These are phyloP conservation scores for Dianthus caryophyllus DNA, from an alignment of 148 eudicot species.

Conservation along the genomic window DNA sequence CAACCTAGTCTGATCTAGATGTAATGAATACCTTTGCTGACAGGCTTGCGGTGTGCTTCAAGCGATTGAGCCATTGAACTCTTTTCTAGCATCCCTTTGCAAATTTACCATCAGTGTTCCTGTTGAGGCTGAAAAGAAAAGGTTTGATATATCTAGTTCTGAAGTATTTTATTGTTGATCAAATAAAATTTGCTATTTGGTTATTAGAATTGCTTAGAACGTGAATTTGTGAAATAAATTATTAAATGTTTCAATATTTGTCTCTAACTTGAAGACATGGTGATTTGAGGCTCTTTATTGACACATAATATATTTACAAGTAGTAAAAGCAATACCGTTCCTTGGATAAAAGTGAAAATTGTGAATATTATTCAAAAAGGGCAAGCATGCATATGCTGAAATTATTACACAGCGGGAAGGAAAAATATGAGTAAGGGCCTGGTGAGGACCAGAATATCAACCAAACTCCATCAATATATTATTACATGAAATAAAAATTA, in stretches of 20 bases:
- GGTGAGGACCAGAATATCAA: too few relatives aligned
- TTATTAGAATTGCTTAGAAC: background rate
- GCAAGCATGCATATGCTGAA: too few relatives aligned
- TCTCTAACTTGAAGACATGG: background rate
- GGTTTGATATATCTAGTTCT: constrained; percentile 36
- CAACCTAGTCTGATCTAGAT: constrained; percentile 15
- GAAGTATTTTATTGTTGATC: background rate
- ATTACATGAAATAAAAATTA: background rate
- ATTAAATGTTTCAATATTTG: background rate
- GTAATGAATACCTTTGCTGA: constrained; percentile 17
- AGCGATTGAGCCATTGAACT: constrained; percentile 88
- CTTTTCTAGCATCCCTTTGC: constrained; percentile 95
- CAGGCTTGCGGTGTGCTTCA: constrained; percentile 98
- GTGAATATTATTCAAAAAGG: too few relatives aligned
- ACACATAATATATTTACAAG: too few relatives aligned
- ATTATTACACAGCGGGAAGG: too few relatives aligned
- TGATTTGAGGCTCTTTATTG: too few relatives aligned
- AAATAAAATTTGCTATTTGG: background rate
- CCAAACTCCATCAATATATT: background rate
- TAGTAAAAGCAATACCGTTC: too few relatives aligned
- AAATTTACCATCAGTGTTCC: constrained; percentile 83
- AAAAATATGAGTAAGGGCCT: too few relatives aligned
- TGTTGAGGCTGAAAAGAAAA: constrained; percentile 66
- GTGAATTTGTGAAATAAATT: background rate
- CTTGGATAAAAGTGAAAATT: too few relatives aligned